phyloP scores from a whole-genome alignment of 371 early-diverging fungal genomes.

The Mucor sp. region DNA sequence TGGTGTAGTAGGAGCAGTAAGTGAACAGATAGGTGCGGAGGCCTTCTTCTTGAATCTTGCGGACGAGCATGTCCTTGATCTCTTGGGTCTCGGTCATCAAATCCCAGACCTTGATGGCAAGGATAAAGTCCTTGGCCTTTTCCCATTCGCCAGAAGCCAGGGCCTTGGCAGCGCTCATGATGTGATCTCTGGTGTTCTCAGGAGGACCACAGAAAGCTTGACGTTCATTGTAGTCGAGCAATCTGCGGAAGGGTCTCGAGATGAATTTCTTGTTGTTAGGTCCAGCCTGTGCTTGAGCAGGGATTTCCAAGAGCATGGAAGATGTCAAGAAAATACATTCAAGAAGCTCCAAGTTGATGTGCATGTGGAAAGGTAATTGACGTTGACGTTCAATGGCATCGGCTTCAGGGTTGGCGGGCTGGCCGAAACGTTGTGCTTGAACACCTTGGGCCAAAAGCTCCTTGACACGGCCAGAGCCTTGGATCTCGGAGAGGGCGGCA shows the following conservation, averaged over 20 bases:
- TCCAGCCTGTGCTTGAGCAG: slow-evolving; percentile 89
- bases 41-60: slow-evolving; percentile 93
- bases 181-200: slow-evolving; percentile 96
- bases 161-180: slow-evolving; percentile 95
- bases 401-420: slow-evolving; percentile 70
- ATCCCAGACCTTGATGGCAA: slow-evolving; percentile 95
- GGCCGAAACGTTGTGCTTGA: slow-evolving; percentile 71
- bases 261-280: slow-evolving; percentile 82
- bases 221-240: slow-evolving; percentile 93
- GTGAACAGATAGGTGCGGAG: slow-evolving; percentile 96
- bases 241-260: slow-evolving; percentile 91
- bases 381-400: slow-evolving; percentile 92
- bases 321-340: slow-evolving; percentile 96
- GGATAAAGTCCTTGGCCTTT: slow-evolving; percentile 78
- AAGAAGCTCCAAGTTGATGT: slow-evolving; percentile 96
- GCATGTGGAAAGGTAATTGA: slow-evolving; percentile 98
- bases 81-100: slow-evolving; percentile 77
- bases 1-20: slow-evolving; percentile 86
- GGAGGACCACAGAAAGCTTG: slow-evolving; percentile 96
- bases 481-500: slow-evolving; percentile 87
- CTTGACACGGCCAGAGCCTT: slow-evolving; percentile 85
- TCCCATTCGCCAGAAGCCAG: slow-evolving; percentile 95
- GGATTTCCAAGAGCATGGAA: slow-evolving; percentile 97
- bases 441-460: slow-evolving; percentile 95
- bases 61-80: slow-evolving; percentile 88